Conservation (phyloP, 768 basidiomycete genomes). For the Leccinellum luteum region DNA sequence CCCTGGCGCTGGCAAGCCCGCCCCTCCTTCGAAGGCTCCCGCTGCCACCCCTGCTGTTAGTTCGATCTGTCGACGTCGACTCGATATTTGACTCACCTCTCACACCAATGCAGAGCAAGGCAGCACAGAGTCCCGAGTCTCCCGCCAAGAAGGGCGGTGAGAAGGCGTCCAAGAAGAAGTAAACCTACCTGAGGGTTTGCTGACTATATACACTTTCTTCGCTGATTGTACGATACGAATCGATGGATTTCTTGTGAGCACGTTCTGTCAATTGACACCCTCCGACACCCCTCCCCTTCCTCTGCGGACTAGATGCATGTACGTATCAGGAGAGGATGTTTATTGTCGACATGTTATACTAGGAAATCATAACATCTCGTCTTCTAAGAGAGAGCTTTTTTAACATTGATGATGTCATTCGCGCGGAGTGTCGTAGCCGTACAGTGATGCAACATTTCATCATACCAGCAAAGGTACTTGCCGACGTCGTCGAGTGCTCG, state of each 20-base stretch:
- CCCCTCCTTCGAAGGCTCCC: slow-evolving; percentile 21
- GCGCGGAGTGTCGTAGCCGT: neutral
- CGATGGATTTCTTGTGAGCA: neutral
- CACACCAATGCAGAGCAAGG: slow-evolving; percentile 19
- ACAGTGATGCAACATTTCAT: neutral
- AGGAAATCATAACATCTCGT: neutral
- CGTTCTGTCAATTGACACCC: neutral
- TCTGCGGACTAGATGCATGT: neutral
- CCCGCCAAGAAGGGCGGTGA: slow-evolving; percentile 27
- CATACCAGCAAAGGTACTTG: neutral
- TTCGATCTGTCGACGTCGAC: neutral
- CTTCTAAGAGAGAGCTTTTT: neutral
- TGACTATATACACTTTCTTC: neutral
- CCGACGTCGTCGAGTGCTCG: neutral
- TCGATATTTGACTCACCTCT: neutral
- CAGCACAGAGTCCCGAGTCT: slow-evolving; percentile 22
- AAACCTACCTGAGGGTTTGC: neutral
- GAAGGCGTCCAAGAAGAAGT: slow-evolving; percentile 33
- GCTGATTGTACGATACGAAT: slow-evolving; percentile 5
- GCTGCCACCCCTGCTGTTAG: slow-evolving; percentile 19
- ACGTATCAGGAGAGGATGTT: neutral
- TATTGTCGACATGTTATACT: slow-evolving; percentile 6
- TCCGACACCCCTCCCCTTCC: neutral
- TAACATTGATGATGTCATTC: neutral
- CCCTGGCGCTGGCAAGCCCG: slow-evolving; percentile 13